A percentile compares a stretch with the other conserved stretches of the same genome.
Conservation (phyloP, 225 moss, liverwort and hornwort genomes). For the Bryoerythrophyllum caledonicum region DNA sequence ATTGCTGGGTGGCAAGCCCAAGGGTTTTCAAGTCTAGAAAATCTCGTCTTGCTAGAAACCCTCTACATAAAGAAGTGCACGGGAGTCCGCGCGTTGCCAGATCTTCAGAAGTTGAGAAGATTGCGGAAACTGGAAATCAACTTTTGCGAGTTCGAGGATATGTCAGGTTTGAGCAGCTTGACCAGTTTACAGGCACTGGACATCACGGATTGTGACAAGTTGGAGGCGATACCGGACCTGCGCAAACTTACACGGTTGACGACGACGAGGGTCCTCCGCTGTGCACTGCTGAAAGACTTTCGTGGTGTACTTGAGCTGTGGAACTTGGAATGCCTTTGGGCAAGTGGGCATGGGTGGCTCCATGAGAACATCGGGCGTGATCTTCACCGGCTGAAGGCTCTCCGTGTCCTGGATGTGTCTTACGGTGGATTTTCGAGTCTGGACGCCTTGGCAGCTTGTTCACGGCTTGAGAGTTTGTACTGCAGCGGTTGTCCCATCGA, state of each 20-base stretch:
- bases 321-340: constrained; percentile 4
- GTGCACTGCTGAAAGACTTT: constrained; percentile 11
- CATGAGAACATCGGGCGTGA: background rate
- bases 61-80: background rate
- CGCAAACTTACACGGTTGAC: background rate
- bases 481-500: constrained; percentile 1
- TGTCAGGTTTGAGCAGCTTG: constrained; percentile 17
- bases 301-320: constrained; percentile 8
- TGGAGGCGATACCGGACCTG: constrained; percentile 20
- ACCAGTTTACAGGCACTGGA: background rate
- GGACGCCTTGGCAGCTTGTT: background rate
- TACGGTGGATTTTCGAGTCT: constrained; percentile 5
- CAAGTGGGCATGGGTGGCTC: constrained; percentile 1
- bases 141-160: constrained; percentile 9
- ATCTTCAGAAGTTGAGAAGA: constrained; percentile 9
- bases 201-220: background rate
- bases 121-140: background rate
- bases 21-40: background rate
- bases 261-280: background rate
- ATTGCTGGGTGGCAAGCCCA: background rate
- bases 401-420: constrained; percentile 1
- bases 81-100: background rate
- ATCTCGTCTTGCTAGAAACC: constrained; percentile 10
- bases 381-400: background rate
- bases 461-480: background rate